A percentile compares a stretch with the other conserved stretches of the same genome.
Conservation (phyloP, 306 rosid genomes). For the Citrullus amarus region DNA sequence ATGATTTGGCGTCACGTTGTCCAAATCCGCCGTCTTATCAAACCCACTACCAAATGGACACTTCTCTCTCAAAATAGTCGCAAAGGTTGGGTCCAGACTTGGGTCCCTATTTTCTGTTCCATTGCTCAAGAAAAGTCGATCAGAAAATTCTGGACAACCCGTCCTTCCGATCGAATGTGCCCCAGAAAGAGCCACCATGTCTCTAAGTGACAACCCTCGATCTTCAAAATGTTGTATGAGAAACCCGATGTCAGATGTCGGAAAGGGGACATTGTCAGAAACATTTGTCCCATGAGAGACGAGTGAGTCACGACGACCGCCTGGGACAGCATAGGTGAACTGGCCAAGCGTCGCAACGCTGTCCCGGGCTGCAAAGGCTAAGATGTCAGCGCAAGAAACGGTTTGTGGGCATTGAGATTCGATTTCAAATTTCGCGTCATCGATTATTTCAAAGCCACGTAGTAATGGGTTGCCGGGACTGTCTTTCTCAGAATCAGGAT, state of each 20-base stretch:
- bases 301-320: background rate
- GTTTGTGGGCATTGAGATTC: background rate
- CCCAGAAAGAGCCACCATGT: slow-evolving; percentile 11
- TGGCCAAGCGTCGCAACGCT: background rate
- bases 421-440: background rate
- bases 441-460: slow-evolving; percentile 6
- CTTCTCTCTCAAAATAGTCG: background rate
- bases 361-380: slow-evolving; percentile 12
- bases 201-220: slow-evolving; percentile 1
- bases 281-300: background rate
- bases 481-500: background rate
- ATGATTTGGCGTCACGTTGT: background rate
- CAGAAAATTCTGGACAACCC: background rate
- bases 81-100: background rate
- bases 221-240: background rate
- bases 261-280: background rate
- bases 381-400: background rate
- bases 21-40: background rate
- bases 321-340: background rate
- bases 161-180: slow-evolving; percentile 13
- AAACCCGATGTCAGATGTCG: background rate
- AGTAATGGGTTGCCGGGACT: background rate
- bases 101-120: background rate
- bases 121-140: background rate
- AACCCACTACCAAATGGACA: background rate